Base-by-base conservation (phyloP, 2,329 filamentous ascomycete species). In the Aureobasidium sp. region DNA sequence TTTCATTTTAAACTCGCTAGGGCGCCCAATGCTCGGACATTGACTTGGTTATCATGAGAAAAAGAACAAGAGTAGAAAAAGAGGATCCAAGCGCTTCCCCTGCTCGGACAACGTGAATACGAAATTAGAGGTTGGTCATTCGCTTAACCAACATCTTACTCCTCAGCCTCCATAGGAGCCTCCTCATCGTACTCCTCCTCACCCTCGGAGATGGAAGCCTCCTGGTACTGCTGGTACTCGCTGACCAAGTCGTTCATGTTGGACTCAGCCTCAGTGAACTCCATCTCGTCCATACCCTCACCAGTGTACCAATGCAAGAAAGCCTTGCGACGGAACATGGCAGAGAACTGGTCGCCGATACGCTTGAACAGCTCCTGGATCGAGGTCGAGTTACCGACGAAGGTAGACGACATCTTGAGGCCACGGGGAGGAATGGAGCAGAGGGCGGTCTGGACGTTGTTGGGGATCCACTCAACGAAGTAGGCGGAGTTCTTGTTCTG, bases 221-320 rank as follows among this genome's bases (percentile, higher is more conserved):
- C 94, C 86, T 99, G 94, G 87, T 99, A 99, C 81, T 99, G 94
- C 86, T 97, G 94, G 85, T 99, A 99, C 81, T 99, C 94, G 65
- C 91, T 96, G 73, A 99, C 93, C 76, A 99, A 83, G 79, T 99
- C 94, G 84, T 99, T 97, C 94, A 99, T 97, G 85, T 99, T 99
- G 81, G 90, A 96, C 88, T 99, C 94, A 72, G 94, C 94, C 86
- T 99, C 94, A 76, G 94, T 99, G 85, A 99, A 99, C 84, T 99
- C 94, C 94, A 99, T 97, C 88, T 99, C 94, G 81, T 99, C 94
- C 94, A 99, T 99, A 82, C 94, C 94, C 86, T 99, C 94, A 76
- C 92, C 92, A 86, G 94, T 99, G 83, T 99, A 99, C 94, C 94
- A 99, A 85, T 97, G 94, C 86, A 99, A 90, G 91, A 99, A 99